Evolutionary conservation across 805 yeast species (phyloP).

Genomic region (Groenewaldozyma salmanticensis): DNA sequence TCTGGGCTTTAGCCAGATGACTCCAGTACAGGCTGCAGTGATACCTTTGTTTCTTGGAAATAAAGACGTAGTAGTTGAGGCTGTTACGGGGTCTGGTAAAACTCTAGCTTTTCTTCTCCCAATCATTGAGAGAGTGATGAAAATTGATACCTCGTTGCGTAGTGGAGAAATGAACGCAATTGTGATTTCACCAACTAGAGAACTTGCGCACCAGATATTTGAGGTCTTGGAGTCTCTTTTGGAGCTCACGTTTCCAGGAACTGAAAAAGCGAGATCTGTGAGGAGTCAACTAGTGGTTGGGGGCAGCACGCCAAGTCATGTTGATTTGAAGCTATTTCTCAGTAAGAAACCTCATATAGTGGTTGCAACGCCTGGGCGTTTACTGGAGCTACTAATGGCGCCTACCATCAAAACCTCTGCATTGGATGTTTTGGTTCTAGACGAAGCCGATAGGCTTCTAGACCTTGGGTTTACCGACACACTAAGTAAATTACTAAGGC

Average conservation of each 20-base stretch:
- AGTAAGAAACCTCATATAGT: conserved; percentile 57
- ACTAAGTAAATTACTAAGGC: conserved; percentile 52
- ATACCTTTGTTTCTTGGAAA: conserved; percentile 75
- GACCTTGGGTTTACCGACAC: conserved; percentile 69
- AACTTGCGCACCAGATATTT: conserved; percentile 45
- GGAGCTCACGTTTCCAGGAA: conserved; percentile 38
- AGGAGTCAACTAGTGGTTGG: conserved; percentile 32
- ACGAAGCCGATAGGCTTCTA: conserved; percentile 28
- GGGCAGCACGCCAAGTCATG: conserved; percentile 36
- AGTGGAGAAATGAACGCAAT: conserved; percentile 63
- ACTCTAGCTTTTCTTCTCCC: conserved; percentile 88
- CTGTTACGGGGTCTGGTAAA: conserved; percentile 98
- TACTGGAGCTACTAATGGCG: conserved; percentile 58
- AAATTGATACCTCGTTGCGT: conserved; percentile 26
- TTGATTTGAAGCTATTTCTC: conserved; percentile 56
- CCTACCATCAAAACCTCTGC: conserved; percentile 48
- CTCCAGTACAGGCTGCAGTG: conserved; percentile 95
- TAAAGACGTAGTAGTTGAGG: conserved; percentile 94
- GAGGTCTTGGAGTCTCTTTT: conserved; percentile 54
- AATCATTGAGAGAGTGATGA: conserved; percentile 51
- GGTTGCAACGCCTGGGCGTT: conserved; percentile 89
- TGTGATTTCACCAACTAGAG: conserved; percentile 62
- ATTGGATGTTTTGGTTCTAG: conserved; percentile 60
- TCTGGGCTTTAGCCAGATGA: conserved; percentile 71
- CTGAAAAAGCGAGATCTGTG: conserved; percentile 21